These are phyloP conservation scores for Hypseocharis bilobata DNA, from an alignment of 441 rosid genomes.

Conservation along the genomic window DNA sequence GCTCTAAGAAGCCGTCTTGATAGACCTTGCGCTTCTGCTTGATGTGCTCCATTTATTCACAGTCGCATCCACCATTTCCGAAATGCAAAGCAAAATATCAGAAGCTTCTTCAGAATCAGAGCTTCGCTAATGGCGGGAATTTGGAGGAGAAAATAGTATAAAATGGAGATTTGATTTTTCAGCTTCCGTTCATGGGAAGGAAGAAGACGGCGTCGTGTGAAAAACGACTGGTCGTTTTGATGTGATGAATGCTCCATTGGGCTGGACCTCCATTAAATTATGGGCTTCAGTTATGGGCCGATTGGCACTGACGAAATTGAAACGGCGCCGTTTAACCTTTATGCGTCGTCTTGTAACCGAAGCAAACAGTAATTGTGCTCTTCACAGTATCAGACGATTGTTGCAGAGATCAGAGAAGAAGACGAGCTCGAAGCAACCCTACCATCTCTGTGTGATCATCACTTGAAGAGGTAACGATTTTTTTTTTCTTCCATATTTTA, in stretches of 20 bases:
- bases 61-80: slow-evolving; percentile 32
- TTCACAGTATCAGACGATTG: neutral
- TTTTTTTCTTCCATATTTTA: neutral
- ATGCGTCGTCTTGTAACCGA: neutral
- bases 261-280: neutral
- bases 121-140: slow-evolving; percentile 4
- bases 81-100: neutral
- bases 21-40: slow-evolving; percentile 73
- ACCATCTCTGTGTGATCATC: neutral
- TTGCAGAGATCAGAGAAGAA: neutral
- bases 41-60: slow-evolving; percentile 61
- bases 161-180: neutral
- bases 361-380: neutral
- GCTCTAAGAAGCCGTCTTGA: slow-evolving; percentile 67
- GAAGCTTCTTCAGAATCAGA: neutral
- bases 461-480: neutral
- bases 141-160: neutral
- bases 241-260: neutral
- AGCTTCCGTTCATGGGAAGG: neutral
- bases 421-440: neutral
- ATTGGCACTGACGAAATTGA: neutral
- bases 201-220: neutral
- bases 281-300: neutral
- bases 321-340: neutral
- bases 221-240: too few species aligned